Evolutionary conservation across 352 stramenopile species (phyloP).

Genomic region (Globisporangium orthogonon): DNA sequence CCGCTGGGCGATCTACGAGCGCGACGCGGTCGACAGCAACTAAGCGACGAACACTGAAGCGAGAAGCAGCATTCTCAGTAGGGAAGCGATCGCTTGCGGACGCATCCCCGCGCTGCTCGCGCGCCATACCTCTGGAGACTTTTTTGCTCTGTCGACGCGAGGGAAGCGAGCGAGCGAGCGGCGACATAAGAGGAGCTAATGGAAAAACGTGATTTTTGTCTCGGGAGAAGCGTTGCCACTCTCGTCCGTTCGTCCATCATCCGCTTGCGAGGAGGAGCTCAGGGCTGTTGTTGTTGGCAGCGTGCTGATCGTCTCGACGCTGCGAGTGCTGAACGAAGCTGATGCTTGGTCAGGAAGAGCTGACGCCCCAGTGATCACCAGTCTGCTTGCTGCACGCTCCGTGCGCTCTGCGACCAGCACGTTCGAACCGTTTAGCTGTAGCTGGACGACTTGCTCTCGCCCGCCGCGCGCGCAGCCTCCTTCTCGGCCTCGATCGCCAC

Average conservation of each 20-base stretch:
- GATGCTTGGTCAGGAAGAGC: too few species aligned
- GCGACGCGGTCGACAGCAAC: slow-evolving; percentile 24
- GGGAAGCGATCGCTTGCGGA: too few species aligned
- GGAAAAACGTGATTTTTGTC: neutral
- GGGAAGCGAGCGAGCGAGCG: neutral
- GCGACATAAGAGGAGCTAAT: neutral
- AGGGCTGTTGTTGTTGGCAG: neutral
- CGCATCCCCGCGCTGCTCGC: too few species aligned
- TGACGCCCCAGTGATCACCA: too few species aligned
- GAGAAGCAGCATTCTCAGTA: neutral
- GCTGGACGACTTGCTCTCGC: slow-evolving; percentile 68
- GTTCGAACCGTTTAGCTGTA: neutral
- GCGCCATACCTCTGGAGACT: too few species aligned
- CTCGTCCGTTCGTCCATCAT: neutral
- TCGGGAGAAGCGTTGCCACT: neutral
- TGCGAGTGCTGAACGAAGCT: neutral
- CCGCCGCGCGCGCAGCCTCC: slow-evolving; percentile 63
- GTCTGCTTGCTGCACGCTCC: too few species aligned
- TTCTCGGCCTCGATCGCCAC: slow-evolving; percentile 81
- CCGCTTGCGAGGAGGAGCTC: neutral
- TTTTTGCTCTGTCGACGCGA: too few species aligned
- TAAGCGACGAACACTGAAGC: neutral
- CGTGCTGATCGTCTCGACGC: neutral
- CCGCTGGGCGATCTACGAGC: slow-evolving; percentile 87
- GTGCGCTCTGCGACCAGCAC: too few species aligned